Conservation (phyloP, 2,329 filamentous ascomycete genomes). For the Sodiomyces alkalinus region DNA sequence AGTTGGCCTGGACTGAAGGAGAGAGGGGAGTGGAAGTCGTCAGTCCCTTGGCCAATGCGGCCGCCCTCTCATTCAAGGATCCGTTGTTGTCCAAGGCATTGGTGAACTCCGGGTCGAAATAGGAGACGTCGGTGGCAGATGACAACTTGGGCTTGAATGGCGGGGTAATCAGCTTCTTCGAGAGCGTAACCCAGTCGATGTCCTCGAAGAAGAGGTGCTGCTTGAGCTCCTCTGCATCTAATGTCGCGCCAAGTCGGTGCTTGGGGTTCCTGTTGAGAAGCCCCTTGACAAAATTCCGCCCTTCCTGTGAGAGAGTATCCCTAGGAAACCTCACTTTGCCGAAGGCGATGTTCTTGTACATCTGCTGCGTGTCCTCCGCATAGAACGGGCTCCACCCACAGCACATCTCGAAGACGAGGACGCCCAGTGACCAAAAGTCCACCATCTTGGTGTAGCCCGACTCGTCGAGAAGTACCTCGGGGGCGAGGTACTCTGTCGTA, state of each 20-base stretch:
- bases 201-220: slow-evolving; percentile 88
- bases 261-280: slow-evolving; percentile 93
- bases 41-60: slow-evolving; percentile 71
- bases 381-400: slow-evolving; percentile 99
- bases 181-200: slow-evolving; percentile 78
- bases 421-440: slow-evolving; percentile 96
- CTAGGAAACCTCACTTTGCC: slow-evolving; percentile 94
- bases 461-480: slow-evolving; percentile 89
- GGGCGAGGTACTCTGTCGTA: slow-evolving; percentile 92
- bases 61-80: slow-evolving; percentile 82
- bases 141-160: slow-evolving; percentile 97
- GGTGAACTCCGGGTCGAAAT: slow-evolving; percentile 97
- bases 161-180: slow-evolving; percentile 83
- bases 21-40: slow-evolving; percentile 84
- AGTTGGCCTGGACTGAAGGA: slow-evolving; percentile 93
- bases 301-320: slow-evolving; percentile 86
- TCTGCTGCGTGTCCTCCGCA: slow-evolving; percentile 96
- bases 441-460: slow-evolving; percentile 99
- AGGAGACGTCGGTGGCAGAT: slow-evolving; percentile 89
- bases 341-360: slow-evolving; percentile 99
- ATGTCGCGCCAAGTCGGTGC: slow-evolving; percentile 78
- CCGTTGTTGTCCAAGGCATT: slow-evolving; percentile 78
- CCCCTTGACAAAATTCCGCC: slow-evolving; percentile 95
- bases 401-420: slow-evolving; percentile 98
- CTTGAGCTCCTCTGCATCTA: slow-evolving; percentile 89